A percentile compares a stretch with the other conserved stretches of the same genome.
Conservation (phyloP, 495 filamentous ascomycete species). For the Schizothecium vesticola region DNA sequence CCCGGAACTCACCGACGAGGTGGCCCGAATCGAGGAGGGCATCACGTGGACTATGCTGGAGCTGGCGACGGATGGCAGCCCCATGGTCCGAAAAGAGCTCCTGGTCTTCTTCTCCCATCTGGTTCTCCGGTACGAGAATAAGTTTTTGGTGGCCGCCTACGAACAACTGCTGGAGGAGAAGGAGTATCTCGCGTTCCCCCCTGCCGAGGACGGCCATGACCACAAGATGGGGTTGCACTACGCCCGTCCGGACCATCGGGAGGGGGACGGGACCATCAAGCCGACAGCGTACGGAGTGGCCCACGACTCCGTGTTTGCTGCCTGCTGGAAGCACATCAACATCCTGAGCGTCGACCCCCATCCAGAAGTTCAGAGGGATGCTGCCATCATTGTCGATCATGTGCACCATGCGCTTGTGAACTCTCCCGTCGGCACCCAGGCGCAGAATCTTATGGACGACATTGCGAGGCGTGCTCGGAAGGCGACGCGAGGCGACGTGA, state of each 20-base stretch:
- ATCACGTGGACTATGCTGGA: slow-evolving; percentile 78
- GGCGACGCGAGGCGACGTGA: slow-evolving; percentile 48
- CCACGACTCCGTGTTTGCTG: slow-evolving; percentile 80
- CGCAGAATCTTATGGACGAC: slow-evolving; percentile 70
- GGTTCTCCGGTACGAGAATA: slow-evolving; percentile 82
- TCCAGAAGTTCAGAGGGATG: slow-evolving; percentile 84
- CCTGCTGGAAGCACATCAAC: slow-evolving; percentile 89
- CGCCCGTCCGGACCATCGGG: slow-evolving; percentile 43
- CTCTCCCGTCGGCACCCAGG: slow-evolving; percentile 65
- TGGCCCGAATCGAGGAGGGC: slow-evolving; percentile 81
- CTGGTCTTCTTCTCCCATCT: slow-evolving; percentile 92
- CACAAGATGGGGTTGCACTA: slow-evolving; percentile 54
- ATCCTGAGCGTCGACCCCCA: slow-evolving; percentile 90
- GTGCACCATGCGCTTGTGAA: slow-evolving; percentile 70
- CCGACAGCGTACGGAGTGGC: slow-evolving; percentile 54
- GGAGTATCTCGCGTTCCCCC: slow-evolving; percentile 52
- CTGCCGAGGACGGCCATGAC: slow-evolving; percentile 47
- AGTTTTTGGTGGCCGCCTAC: slow-evolving; percentile 86
- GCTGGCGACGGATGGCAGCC: slow-evolving; percentile 86
- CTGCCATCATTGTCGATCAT: slow-evolving; percentile 73
- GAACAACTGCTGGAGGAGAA: slow-evolving; percentile 86
- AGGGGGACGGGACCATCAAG: slow-evolving; percentile 46
- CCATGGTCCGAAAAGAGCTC: slow-evolving; percentile 86
- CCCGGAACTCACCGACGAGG: slow-evolving; percentile 84
- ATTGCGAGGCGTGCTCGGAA: slow-evolving; percentile 51